Conservation (phyloP, 1,284 basidiomycete species). For the Apiotrichum montevideense region DNA sequence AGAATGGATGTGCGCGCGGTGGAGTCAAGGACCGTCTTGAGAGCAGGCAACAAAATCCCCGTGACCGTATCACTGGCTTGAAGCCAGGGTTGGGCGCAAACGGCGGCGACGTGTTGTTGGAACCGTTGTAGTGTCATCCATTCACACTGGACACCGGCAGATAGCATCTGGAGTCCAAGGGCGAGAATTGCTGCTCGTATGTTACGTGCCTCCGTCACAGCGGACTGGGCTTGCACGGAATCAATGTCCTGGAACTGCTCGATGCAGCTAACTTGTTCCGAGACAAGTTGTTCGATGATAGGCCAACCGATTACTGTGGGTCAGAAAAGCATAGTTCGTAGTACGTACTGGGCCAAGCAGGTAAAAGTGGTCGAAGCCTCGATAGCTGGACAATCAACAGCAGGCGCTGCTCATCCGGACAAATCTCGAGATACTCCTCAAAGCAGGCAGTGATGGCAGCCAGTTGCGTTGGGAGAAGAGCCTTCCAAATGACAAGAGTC, state of each 20-base stretch:
- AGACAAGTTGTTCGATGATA: slow-evolving; percentile 29
- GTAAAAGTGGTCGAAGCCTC: slow-evolving; percentile 16
- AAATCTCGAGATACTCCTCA: slow-evolving; percentile 31
- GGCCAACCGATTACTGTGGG: slow-evolving; percentile 32
- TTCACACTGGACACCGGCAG: slow-evolving; percentile 25
- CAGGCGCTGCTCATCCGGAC: slow-evolving; percentile 34
- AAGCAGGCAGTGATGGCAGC: slow-evolving; percentile 30
- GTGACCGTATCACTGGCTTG: slow-evolving; percentile 17
- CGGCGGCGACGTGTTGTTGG: slow-evolving; percentile 36
- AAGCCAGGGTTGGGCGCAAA: slow-evolving; percentile 26
- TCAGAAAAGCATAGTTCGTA: background rate
- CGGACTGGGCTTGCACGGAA: slow-evolving; percentile 17
- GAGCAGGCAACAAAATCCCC: slow-evolving; percentile 26
- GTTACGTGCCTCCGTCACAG: slow-evolving; percentile 26
- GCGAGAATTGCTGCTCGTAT: slow-evolving; percentile 26
- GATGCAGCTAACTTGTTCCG: slow-evolving; percentile 25
- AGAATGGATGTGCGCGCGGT: slow-evolving; percentile 18
- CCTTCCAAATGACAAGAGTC: slow-evolving; percentile 22
- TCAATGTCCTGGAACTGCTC: slow-evolving; percentile 15
- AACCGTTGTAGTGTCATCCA: slow-evolving; percentile 32
- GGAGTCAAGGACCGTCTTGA: slow-evolving; percentile 32
- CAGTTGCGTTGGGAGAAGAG: slow-evolving; percentile 28
- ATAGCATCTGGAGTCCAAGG: slow-evolving; percentile 35
- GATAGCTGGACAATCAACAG: slow-evolving; percentile 22
- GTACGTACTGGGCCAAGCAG: slow-evolving; percentile 31